A percentile compares a stretch with the other conserved stretches of the same genome.
These are phyloP conservation scores for Cercospora sojina DNA, from an alignment of 2,329 filamentous ascomycete species.

Conservation along the genomic window DNA sequence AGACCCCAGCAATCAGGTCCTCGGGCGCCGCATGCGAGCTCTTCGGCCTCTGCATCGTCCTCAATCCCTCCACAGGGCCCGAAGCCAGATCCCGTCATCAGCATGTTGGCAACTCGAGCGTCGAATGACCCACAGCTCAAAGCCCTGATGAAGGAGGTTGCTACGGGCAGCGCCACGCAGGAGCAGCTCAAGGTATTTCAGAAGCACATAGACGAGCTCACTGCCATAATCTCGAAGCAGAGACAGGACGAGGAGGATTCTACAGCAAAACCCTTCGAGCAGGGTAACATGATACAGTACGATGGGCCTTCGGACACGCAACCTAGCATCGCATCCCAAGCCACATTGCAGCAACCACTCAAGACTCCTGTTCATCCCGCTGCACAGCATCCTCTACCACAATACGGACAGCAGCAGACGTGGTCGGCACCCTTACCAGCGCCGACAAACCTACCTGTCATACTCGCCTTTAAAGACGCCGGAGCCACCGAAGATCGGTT, in stretches of 20 bases:
- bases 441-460: conserved; percentile 61
- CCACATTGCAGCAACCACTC: conserved; percentile 15
- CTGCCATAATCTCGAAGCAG: conserved; percentile 48
- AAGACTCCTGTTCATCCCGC: conserved; percentile 15
- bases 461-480: conserved; percentile 60
- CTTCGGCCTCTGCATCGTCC: conserved; percentile 11
- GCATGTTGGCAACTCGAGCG: conserved; percentile 72
- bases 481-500: conserved; percentile 71
- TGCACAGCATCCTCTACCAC: conserved; percentile 13
- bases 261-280: conserved; percentile 14
- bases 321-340: not conserved
- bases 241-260: conserved; percentile 35
- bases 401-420: conserved; percentile 30
- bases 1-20: conserved; percentile 11
- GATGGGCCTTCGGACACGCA: conserved; percentile 24
- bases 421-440: conserved; percentile 19
- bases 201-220: conserved; percentile 76
- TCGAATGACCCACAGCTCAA: conserved; percentile 71
- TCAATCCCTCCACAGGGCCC: conserved; percentile 25
- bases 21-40: not conserved
- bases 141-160: conserved; percentile 79
- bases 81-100: conserved; percentile 71
- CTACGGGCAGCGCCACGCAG: conserved; percentile 68
- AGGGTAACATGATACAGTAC: conserved; percentile 27
- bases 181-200: conserved; percentile 75